Percentiles rank a stretch among this genome's conserved stretches.
Conservation (phyloP, 176 grass and related monocot genomes). For the Musa beccarii region DNA sequence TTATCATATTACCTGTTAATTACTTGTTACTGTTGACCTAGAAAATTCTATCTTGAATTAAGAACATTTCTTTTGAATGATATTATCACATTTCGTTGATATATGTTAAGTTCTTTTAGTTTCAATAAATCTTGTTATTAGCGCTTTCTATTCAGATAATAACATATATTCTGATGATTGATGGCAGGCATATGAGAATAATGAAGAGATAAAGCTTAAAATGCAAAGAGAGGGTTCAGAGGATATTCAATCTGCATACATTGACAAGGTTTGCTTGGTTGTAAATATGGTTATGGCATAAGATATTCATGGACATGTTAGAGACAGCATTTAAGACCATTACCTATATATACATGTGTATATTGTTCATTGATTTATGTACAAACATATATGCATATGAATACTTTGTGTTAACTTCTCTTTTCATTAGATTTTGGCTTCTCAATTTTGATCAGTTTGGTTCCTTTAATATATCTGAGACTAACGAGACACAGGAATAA, state of each 20-base stretch:
- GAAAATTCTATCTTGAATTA: too few species aligned
- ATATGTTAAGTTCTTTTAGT: not conserved
- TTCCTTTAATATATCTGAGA: too few species aligned
- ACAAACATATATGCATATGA: too few species aligned
- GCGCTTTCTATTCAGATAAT: not conserved
- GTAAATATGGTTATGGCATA: not conserved
- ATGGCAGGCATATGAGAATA: conserved; percentile 64
- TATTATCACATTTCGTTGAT: not conserved
- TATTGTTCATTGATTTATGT: too few species aligned
- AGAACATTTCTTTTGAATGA: not conserved
- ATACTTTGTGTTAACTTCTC: too few species aligned
- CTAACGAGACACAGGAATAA: too few species aligned
- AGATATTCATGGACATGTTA: not conserved
- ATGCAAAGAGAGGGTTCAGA: conserved; percentile 49
- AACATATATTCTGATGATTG: conserved; percentile 16
- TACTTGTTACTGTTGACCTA: too few species aligned
- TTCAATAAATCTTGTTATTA: not conserved
- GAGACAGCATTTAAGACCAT: too few species aligned
- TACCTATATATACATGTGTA: too few species aligned
- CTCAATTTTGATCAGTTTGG: too few species aligned
- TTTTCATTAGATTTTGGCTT: too few species aligned
- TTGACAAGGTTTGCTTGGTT: conserved; percentile 60
- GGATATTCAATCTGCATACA: conserved; percentile 35
- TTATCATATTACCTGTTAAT: too few species aligned
- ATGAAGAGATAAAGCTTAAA: conserved; percentile 61